Evolutionary conservation across 2,329 filamentous ascomycete genomes (phyloP).

Genomic region (Venturia aucupariae): DNA sequence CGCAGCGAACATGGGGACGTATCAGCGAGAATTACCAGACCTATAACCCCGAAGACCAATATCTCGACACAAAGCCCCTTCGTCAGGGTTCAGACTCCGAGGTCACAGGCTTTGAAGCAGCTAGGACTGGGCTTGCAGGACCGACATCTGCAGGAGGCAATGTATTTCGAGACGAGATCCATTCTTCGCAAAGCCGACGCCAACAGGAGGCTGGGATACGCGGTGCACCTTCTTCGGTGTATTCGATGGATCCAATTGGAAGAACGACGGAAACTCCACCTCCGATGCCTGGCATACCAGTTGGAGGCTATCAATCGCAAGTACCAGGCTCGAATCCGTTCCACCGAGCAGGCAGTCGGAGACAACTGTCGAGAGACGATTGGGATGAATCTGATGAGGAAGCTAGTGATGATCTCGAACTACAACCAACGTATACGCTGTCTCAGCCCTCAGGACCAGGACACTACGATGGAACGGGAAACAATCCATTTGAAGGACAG

Average conservation of each 20-base stretch:
- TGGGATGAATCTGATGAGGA: slow-evolving; percentile 14
- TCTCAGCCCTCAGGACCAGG: slow-evolving; percentile 3
- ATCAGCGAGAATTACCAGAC: slow-evolving; percentile 9
- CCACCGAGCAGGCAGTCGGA: not conserved
- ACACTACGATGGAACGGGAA: not conserved
- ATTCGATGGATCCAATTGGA: not conserved
- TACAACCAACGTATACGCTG: slow-evolving; percentile 10
- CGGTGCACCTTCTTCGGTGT: slow-evolving; percentile 2
- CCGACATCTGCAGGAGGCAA: not conserved
- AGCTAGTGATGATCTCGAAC: slow-evolving; percentile 9
- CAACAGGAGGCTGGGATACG: not conserved
- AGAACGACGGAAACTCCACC: slow-evolving; percentile 1
- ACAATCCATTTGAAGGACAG: slow-evolving; percentile 3
- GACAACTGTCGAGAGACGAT: slow-evolving; percentile 7
- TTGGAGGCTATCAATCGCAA: not conserved
- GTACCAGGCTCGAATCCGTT: slow-evolving; percentile 2
- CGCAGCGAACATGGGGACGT: slow-evolving; percentile 11
- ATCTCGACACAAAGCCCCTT: slow-evolving; percentile 4
- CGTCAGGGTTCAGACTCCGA: slow-evolving; percentile 3
- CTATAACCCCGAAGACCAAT: slow-evolving; percentile 1
- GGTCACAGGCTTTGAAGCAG: not conserved
- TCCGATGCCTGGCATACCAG: slow-evolving; percentile 4
- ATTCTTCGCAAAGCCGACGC: slow-evolving; percentile 1
- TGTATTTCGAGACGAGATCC: slow-evolving; percentile 10
- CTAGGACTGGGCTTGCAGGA: not conserved